Evolutionary conservation across 1,139 yeast genomes (phyloP).

Genomic region (Pichia sp.): DNA sequence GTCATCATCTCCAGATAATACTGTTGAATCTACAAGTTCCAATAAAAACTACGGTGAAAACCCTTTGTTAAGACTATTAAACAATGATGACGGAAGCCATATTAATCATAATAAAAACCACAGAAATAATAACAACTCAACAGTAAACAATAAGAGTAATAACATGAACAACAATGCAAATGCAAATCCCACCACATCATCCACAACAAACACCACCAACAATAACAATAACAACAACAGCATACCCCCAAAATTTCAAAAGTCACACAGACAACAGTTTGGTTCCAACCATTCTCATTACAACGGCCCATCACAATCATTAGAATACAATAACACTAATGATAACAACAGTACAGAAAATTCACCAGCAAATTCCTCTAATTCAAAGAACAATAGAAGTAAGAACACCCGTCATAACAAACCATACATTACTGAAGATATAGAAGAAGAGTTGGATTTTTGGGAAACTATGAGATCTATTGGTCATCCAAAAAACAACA

Average conservation of each 20-base stretch:
- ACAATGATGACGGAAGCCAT: slow-evolving; percentile 23
- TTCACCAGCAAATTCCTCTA: not conserved
- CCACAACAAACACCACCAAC: not conserved
- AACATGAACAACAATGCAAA: slow-evolving; percentile 1
- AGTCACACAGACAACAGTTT: slow-evolving; percentile 19
- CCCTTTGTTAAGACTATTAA: slow-evolving; percentile 43
- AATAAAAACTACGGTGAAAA: slow-evolving; percentile 35
- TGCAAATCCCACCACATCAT: too few relatives aligned
- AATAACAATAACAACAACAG: slow-evolving; percentile 17
- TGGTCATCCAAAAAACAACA: slow-evolving; percentile 33
- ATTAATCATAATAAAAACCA: not conserved
- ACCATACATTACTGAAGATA: slow-evolving; percentile 29
- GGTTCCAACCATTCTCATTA: not conserved
- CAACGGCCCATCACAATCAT: not conserved
- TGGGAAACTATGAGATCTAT: slow-evolving; percentile 69
- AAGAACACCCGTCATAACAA: not conserved
- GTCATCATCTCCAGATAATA: slow-evolving; percentile 43
- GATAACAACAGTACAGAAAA: not conserved
- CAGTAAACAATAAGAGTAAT: not conserved
- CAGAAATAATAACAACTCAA: not conserved
- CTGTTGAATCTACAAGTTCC: slow-evolving; percentile 28
- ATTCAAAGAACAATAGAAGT: not conserved
- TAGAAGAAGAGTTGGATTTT: slow-evolving; percentile 58
- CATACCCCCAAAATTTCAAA: slow-evolving; percentile 7
- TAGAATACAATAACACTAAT: not conserved